Base-by-base conservation (phyloP, 2,329 filamentous ascomycete species). In the Magnaporthales sp. region DNA sequence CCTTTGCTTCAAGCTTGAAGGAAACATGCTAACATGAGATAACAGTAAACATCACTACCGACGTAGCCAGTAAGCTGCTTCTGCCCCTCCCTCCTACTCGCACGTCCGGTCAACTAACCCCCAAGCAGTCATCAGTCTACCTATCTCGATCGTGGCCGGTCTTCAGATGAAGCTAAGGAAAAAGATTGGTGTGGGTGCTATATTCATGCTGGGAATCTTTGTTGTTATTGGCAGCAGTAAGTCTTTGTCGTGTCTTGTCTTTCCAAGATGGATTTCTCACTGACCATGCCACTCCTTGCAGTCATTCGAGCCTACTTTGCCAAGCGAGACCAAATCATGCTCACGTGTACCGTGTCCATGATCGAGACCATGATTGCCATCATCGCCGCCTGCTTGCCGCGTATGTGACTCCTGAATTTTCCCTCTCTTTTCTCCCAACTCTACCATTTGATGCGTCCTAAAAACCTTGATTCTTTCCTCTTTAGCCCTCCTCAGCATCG, bases 291-390 rank as follows among this genome's bases (percentile, higher is more conserved):
- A 19, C 19, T 15, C 2, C 26, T 15, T 27, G 3, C 10, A 60
- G 56, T 60, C 26, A 27, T 60, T 15, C 56, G 56, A 1, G 56
- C 56, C 67, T 85, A 83, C 74, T 77, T 80, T 69, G 80, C 80
- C n/a, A 82, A 79, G 68, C 67, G 71, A 15, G 65, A 70, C 64
- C 66, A 69, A 27, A 60, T 8, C 22, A 60, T 60, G 56, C 56
- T 60, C 9, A 60, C 56, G 4, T 60, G 56, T 27, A 60, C 56
- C 22, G 56, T 60, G 24, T 60, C 56, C 9, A 60, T 60, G 56
- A 60, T 60, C 19, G 56, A 60, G 26, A 60, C 56, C 24, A 27
- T 27, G 13, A 60, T 60, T 15, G 56, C 56, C 56, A 60, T 60
- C 26, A 27, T 29, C 22, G 56, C 56, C 56, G 56, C 56, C 56